These are phyloP conservation scores for Chlamydomonas asymmetrica DNA, from an alignment of 139 green algal species.

Conservation along the genomic window DNA sequence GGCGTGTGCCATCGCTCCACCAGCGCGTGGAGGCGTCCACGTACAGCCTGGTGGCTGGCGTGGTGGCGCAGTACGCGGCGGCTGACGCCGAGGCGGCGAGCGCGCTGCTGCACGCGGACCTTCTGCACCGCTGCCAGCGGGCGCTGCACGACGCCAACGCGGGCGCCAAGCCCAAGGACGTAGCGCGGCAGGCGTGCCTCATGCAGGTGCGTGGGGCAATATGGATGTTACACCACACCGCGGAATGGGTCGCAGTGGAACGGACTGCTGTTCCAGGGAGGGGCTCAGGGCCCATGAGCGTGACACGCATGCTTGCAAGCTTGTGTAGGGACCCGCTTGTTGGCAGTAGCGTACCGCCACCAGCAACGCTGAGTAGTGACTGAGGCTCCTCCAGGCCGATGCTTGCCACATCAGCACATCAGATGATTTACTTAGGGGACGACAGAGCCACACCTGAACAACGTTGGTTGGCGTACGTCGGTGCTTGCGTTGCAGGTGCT, in stretches of 20 bases:
- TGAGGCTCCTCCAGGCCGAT: no score
- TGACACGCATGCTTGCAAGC: no score
- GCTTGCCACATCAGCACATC: no score
- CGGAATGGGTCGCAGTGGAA: no score
- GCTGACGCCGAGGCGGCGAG: slow-evolving; percentile 22
- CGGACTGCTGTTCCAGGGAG: no score
- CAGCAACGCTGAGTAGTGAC: no score
- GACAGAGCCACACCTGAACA: no score
- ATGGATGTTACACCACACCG: no score
- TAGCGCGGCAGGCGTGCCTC: slow-evolving; percentile 5
- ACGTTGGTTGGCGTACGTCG: no score
- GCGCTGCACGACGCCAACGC: slow-evolving; percentile 32
- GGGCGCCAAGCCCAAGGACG: slow-evolving; percentile 5
- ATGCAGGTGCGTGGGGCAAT: slow-evolving; percentile 16
- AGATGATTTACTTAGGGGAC: no score
- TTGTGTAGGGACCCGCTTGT: not conserved
- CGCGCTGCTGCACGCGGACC: slow-evolving; percentile 22
- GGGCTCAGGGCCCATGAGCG: no score
- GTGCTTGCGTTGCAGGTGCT: slow-evolving; percentile 45
- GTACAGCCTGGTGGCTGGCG: slow-evolving; percentile 13
- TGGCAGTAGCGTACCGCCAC: not conserved
- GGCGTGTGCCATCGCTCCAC: no score
- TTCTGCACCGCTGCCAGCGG: slow-evolving; percentile 15
- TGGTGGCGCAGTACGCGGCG: slow-evolving; percentile 31
- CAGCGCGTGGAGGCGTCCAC: slow-evolving; percentile 35